Conservation (phyloP, 2,329 filamentous ascomycete species). For the Cladosporium sp. region DNA sequence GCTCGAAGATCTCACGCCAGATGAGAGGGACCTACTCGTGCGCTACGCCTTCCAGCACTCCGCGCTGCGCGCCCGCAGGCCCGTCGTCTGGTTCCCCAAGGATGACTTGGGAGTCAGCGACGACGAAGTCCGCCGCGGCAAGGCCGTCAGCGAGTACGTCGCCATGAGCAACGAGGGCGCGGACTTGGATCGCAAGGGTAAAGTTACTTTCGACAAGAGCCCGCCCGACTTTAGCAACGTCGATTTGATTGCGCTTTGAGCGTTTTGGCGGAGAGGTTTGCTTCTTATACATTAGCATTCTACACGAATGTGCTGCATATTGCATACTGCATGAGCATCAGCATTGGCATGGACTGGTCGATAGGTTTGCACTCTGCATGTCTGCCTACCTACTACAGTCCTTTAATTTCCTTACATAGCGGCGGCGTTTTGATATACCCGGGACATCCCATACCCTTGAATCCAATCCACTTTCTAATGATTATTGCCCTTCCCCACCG, state of each 20-base stretch:
- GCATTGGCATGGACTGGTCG: neutral
- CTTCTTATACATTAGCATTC: neutral
- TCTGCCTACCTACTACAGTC: too few species aligned
- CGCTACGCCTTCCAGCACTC: slow-evolving; percentile 86
- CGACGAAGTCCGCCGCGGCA: slow-evolving; percentile 78
- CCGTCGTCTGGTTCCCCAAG: slow-evolving; percentile 87
- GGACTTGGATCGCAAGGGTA: slow-evolving; percentile 73
- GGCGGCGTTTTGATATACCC: too few species aligned
- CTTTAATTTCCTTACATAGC: too few species aligned
- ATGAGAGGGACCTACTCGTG: slow-evolving; percentile 79
- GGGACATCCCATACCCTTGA: too few species aligned
- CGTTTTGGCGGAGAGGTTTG: neutral
- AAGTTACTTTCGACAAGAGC: slow-evolving; percentile 46
- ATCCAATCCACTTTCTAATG: too few species aligned
- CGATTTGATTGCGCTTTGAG: slow-evolving; percentile 72
- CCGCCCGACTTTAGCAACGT: slow-evolving; percentile 60
- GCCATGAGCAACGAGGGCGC: slow-evolving; percentile 87
- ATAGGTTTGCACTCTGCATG: too few species aligned
- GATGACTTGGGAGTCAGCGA: slow-evolving; percentile 87
- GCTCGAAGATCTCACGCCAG: slow-evolving; percentile 86
- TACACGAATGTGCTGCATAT: too few species aligned
- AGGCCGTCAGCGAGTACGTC: slow-evolving; percentile 70
- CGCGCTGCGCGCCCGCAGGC: slow-evolving; percentile 74
- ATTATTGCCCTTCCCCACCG: too few species aligned
- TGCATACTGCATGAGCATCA: neutral